These are phyloP conservation scores for Basidiobolus meristosporus DNA, from an alignment of 371 early-diverging fungal genomes.

Conservation along the genomic window DNA sequence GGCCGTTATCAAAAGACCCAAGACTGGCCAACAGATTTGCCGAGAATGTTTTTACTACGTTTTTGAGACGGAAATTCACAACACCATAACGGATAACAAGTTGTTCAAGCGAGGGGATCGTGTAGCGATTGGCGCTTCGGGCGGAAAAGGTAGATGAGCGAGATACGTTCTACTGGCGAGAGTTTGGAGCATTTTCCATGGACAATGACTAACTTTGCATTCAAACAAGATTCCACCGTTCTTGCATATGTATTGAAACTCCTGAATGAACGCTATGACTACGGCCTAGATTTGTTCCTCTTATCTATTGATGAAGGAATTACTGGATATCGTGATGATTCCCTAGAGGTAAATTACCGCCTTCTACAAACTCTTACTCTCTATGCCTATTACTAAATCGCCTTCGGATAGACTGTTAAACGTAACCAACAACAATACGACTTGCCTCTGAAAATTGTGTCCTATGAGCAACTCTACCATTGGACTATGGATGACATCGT, in stretches of 20 bases:
- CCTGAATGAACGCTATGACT: slow-evolving; percentile 87
- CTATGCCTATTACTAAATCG: not conserved
- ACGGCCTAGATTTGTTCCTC: slow-evolving; percentile 82
- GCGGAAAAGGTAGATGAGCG: slow-evolving; percentile 72
- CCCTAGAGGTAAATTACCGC: slow-evolving; percentile 45
- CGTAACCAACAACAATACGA: slow-evolving; percentile 87
- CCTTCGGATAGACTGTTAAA: slow-evolving; percentile 58
- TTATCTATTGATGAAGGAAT: slow-evolving; percentile 99
- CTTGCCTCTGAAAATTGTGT: slow-evolving; percentile 85
- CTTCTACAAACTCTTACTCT: slow-evolving; percentile 1
- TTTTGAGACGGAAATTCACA: slow-evolving; percentile 95
- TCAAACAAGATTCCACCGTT: slow-evolving; percentile 83
- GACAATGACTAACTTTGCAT: not conserved
- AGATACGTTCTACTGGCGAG: not conserved
- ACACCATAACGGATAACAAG: slow-evolving; percentile 66
- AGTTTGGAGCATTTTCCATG: not conserved
- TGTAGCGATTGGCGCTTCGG: slow-evolving; percentile 95
- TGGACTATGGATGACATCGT: slow-evolving; percentile 99
- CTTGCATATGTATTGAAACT: slow-evolving; percentile 90
- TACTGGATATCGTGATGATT: slow-evolving; percentile 97
- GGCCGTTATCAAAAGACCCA: slow-evolving; percentile 85
- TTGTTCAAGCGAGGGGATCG: slow-evolving; percentile 82
- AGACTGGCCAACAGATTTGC: slow-evolving; percentile 86
- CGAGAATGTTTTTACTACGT: slow-evolving; percentile 84
- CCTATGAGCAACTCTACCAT: slow-evolving; percentile 91